phyloP scores from a whole-genome alignment of 805 yeast genomes.

The Candida cerambycidarum region DNA sequence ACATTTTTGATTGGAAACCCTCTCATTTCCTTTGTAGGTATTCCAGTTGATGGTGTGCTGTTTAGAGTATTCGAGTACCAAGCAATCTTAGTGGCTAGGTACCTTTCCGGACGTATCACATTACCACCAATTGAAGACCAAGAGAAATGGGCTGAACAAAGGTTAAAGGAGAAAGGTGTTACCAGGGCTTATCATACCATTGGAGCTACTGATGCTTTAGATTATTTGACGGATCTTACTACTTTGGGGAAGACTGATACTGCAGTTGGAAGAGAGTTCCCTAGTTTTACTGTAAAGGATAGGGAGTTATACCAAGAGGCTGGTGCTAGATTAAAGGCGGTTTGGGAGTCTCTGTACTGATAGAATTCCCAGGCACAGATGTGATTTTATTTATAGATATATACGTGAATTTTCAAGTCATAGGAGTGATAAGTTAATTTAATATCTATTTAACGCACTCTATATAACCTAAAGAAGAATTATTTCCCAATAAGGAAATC shows the following conservation, averaged over 20 bases:
- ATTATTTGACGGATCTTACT: constrained; percentile 23
- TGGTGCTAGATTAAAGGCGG: not conserved
- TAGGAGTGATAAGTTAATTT: too few relatives aligned
- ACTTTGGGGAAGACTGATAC: constrained; percentile 22
- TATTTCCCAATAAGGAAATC: too few relatives aligned
- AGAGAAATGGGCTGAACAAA: constrained; percentile 28
- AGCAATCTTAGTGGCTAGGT: constrained; percentile 56
- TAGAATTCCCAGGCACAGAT: too few relatives aligned
- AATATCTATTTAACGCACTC: too few relatives aligned
- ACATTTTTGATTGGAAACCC: constrained; percentile 45
- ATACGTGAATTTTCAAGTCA: too few relatives aligned
- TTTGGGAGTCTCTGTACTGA: not conserved
- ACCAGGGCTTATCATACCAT: constrained; percentile 27
- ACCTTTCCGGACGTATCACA: constrained; percentile 41
- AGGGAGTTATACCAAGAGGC: not conserved
- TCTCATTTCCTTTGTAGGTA: constrained; percentile 41
- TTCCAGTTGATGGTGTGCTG: constrained; percentile 41
- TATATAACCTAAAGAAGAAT: too few relatives aligned
- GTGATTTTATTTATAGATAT: too few relatives aligned
- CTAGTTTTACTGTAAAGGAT: not conserved
- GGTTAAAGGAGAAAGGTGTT: constrained; percentile 20
- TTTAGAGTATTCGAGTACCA: constrained; percentile 52
- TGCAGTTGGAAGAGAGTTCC: constrained; percentile 3
- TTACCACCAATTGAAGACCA: constrained; percentile 45
- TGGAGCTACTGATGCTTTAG: constrained; percentile 29